phyloP scores from a whole-genome alignment of 2,329 filamentous ascomycete species.

The Scytalidium sp. region DNA sequence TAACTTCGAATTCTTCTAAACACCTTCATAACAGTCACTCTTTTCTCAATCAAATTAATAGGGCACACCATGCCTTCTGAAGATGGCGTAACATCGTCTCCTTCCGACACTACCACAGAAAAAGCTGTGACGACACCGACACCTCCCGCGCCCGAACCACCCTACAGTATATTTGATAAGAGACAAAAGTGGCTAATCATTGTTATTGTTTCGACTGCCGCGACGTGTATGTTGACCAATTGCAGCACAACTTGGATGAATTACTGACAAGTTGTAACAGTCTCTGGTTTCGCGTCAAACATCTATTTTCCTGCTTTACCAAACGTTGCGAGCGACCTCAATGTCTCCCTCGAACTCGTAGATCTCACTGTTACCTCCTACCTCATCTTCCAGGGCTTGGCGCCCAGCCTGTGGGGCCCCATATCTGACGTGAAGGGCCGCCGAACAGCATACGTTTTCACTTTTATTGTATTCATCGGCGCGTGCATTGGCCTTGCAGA shows the following conservation, averaged over 20 bases:
- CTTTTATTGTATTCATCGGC: conserved; percentile 41
- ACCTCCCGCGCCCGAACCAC: not conserved
- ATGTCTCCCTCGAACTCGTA: conserved; percentile 7
- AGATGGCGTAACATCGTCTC: not conserved
- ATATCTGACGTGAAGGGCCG: conserved; percentile 51
- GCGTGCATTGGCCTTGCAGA: conserved; percentile 43
- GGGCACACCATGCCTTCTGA: not conserved
- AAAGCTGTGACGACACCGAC: not conserved
- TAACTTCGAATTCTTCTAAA: not conserved
- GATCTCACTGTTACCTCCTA: conserved; percentile 17
- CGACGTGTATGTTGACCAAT: conserved; percentile 49
- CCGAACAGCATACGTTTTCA: conserved; percentile 48
- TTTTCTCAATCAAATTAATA: not conserved
- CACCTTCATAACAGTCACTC: too few species aligned
- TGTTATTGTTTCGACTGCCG: not conserved
- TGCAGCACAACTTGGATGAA: conserved; percentile 42
- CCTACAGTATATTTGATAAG: not conserved
- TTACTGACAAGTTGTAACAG: conserved; percentile 3
- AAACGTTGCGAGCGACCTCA: conserved; percentile 5
- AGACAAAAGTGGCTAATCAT: not conserved
- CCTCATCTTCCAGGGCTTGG: conserved; percentile 52
- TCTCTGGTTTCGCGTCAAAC: conserved; percentile 4
- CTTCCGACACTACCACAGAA: not conserved
- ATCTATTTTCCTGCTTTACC: conserved; percentile 12
- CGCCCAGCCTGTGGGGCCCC: conserved; percentile 42